These are phyloP conservation scores for Psidium guajava DNA, from an alignment of 345 rosid genomes.

Conservation along the genomic window DNA sequence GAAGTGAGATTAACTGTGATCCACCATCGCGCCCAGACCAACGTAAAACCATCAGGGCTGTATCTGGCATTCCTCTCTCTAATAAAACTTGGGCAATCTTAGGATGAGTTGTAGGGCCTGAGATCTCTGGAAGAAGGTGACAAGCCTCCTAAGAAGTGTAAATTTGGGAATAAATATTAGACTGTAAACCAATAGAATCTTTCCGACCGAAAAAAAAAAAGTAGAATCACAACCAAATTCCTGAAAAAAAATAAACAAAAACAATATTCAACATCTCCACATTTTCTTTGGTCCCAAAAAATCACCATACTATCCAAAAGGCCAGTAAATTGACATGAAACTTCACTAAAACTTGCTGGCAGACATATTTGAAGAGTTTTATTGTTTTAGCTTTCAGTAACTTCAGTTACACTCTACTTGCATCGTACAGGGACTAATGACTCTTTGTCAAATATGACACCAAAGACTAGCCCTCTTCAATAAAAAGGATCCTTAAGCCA, in stretches of 20 bases:
- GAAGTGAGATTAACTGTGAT: slow-evolving; percentile 47
- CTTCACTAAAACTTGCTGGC: background rate
- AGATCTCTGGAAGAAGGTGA: slow-evolving; percentile 83
- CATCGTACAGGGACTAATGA: background rate
- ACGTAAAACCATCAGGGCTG: slow-evolving; percentile 78
- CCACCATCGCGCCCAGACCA: slow-evolving; percentile 86
- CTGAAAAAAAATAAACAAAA: background rate
- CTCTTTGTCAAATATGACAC: background rate
- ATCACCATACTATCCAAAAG: background rate
- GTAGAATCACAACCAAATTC: background rate
- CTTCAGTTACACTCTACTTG: background rate
- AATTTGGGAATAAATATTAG: slow-evolving; percentile 14
- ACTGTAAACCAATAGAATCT: background rate
- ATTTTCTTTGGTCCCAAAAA: background rate
- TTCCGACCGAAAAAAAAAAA: background rate
- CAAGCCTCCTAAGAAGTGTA: slow-evolving; percentile 62
- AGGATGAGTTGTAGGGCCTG: slow-evolving; percentile 70
- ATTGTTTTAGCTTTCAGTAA: background rate
- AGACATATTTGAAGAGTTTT: background rate
- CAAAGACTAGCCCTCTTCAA: background rate
- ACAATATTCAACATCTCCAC: background rate
- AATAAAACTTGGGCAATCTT: slow-evolving; percentile 83
- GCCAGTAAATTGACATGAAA: background rate
- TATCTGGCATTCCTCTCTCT: slow-evolving; percentile 78
- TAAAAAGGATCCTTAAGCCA: background rate